Evolutionary conservation across 192 early-diverging fungal genomes (phyloP).

Genomic region (Coemansia sp.): DNA sequence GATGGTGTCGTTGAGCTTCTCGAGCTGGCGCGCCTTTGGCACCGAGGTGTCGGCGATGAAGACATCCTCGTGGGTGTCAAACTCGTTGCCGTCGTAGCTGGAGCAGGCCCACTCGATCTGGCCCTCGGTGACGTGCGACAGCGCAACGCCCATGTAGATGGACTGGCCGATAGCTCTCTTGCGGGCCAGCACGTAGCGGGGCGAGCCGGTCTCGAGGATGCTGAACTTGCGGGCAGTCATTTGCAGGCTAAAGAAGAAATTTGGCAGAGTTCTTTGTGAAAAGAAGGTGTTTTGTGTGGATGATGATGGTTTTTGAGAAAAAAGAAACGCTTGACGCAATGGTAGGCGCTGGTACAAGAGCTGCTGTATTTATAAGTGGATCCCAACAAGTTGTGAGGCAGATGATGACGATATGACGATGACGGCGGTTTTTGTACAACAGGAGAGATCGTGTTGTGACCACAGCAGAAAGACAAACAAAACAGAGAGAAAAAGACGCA

Average conservation of each 20-base stretch:
- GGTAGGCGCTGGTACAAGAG: not conserved
- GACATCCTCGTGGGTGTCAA: constrained; percentile 59
- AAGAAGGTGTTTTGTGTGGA: not conserved
- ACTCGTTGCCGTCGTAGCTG: constrained; percentile 71
- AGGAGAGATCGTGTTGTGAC: not conserved
- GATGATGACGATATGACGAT: not conserved
- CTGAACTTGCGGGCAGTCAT: constrained; percentile 49
- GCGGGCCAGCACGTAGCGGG: constrained; percentile 53
- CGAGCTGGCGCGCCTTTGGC: constrained; percentile 39
- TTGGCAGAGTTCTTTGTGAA: constrained; percentile 1
- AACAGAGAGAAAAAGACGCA: not conserved
- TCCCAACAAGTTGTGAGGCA: not conserved
- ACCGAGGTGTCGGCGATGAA: constrained; percentile 23
- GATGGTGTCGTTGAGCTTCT: constrained; percentile 54
- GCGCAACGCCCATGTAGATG: constrained; percentile 50
- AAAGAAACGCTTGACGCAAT: not conserved
- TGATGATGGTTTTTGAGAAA: not conserved
- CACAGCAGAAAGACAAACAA: not conserved
- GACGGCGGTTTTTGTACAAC: not conserved
- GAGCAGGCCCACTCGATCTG: constrained; percentile 61
- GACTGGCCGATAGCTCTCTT: constrained; percentile 51
- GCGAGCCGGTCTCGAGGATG: constrained; percentile 49
- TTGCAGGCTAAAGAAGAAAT: not conserved
- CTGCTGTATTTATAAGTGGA: not conserved
- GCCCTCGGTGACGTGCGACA: constrained; percentile 32